These are phyloP conservation scores for Cyclotella cryptica DNA, from an alignment of 108 stramenopile species.

Conservation along the genomic window DNA sequence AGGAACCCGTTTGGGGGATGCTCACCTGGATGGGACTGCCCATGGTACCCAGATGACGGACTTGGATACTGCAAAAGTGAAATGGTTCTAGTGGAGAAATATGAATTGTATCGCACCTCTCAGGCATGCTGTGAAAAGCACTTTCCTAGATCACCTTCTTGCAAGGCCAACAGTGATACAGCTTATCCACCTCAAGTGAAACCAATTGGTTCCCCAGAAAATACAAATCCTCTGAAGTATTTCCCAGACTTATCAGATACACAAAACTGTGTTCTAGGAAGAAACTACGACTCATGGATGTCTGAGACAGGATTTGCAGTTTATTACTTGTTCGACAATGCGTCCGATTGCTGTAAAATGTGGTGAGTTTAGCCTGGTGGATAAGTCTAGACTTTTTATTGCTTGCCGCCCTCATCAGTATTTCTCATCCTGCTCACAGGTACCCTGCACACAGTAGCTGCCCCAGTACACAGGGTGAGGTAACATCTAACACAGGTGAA, in stretches of 20 bases:
- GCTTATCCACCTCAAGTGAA: slow-evolving; percentile 1
- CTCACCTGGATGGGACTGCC: slow-evolving; percentile 23
- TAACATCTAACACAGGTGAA: not conserved
- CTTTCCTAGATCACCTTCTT: slow-evolving; percentile 1
- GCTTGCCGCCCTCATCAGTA: no score
- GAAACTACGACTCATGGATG: slow-evolving; percentile 22
- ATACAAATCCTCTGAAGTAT: not conserved
- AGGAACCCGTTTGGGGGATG: slow-evolving; percentile 29
- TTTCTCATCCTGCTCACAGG: not conserved
- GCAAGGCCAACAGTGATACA: not conserved
- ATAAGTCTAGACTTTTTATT: no score
- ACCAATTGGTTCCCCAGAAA: not conserved
- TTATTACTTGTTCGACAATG: slow-evolving; percentile 17
- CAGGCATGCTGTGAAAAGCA: slow-evolving; percentile 17
- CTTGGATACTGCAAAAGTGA: not conserved
- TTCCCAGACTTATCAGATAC: slow-evolving; percentile 14
- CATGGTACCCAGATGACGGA: slow-evolving; percentile 9
- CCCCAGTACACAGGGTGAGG: not conserved
- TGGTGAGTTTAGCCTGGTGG: not conserved
- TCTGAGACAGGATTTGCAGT: slow-evolving; percentile 5
- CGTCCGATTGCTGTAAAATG: slow-evolving; percentile 1
- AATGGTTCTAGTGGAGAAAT: not conserved
- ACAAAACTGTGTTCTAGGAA: slow-evolving; percentile 7
- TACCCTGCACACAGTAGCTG: slow-evolving; percentile 11
- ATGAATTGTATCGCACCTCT: slow-evolving; percentile 22